Conservation (phyloP, 345 rosid genomes). For the Garcia nutans region DNA sequence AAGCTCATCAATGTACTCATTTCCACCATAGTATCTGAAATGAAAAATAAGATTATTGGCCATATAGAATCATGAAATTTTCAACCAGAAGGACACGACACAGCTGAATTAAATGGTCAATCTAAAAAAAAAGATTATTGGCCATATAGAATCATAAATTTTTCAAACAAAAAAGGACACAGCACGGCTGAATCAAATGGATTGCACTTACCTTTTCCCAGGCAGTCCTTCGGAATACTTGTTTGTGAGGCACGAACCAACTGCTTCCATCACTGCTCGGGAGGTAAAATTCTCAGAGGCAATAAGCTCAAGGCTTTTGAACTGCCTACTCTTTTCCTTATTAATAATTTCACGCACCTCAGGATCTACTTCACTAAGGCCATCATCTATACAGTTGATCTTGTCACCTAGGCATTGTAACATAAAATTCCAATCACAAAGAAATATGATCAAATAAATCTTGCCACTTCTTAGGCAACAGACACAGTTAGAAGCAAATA, state of each 20-base stretch:
- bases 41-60: not conserved
- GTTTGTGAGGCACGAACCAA: constrained; percentile 91
- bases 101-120: constrained; percentile 18
- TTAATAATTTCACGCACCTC: constrained; percentile 59
- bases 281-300: constrained; percentile 96
- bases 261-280: constrained; percentile 92
- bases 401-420: constrained; percentile 40
- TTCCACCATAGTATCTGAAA: constrained; percentile 89
- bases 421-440: not conserved
- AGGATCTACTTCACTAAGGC: constrained; percentile 68
- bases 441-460: not conserved
- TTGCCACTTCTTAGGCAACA: not conserved
- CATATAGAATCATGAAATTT: not conserved
- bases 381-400: constrained; percentile 49
- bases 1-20: constrained; percentile 81
- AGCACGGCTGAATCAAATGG: not conserved
- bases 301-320: constrained; percentile 87
- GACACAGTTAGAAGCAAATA: not conserved
- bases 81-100: not conserved
- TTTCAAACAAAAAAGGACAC: not conserved
- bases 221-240: constrained; percentile 95
- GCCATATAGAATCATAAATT: not conserved
- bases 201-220: constrained; percentile 67
- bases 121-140: constrained; percentile 29
- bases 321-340: constrained; percentile 85